Percentiles rank a stretch among this genome's conserved stretches.
phyloP scores from a whole-genome alignment of 2,329 filamentous ascomycete genomes.

The Ophiocordyceps polyrhachis-furcata region DNA sequence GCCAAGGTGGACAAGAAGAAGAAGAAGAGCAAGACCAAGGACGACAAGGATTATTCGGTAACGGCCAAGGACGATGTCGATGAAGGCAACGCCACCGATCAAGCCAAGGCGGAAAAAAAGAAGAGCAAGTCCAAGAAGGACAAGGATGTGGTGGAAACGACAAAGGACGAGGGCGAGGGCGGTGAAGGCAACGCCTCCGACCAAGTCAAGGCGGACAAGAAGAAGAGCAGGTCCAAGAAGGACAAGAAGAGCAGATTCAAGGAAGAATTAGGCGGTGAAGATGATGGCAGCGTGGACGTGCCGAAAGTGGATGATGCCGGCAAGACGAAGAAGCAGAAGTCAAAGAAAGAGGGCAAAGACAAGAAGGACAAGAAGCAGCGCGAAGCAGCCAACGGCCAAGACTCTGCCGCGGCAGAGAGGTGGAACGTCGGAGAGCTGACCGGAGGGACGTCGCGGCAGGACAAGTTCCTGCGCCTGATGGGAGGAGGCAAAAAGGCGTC shows the following conservation, averaged over 20 bases:
- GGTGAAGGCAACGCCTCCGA: not conserved
- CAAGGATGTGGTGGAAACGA: not conserved
- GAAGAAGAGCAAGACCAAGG: constrained; percentile 4
- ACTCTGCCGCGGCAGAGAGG: constrained; percentile 16
- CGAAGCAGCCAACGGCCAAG: constrained; percentile 6
- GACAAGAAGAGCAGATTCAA: not conserved
- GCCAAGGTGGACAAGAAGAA: constrained; percentile 5
- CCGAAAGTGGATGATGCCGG: constrained; percentile 5
- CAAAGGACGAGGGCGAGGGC: not conserved
- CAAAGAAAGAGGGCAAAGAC: constrained; percentile 3
- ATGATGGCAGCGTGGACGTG: not conserved
- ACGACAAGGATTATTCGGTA: not conserved
- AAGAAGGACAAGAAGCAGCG: constrained; percentile 4
- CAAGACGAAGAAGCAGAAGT: constrained; percentile 5
- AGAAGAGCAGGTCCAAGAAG: not conserved
- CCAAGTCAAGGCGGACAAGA: not conserved
- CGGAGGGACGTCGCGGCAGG: constrained; percentile 30
- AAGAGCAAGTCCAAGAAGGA: constrained; percentile 4
- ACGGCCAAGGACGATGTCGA: not conserved
- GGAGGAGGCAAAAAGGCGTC: constrained; percentile 30
- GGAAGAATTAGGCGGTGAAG: not conserved
- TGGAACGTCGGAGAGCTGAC: constrained; percentile 35
- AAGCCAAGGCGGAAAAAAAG: constrained; percentile 1
- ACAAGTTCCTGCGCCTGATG: constrained; percentile 38
- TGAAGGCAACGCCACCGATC: too few species aligned